Percentiles rank a stretch among this genome's conserved stretches.
phyloP scores from a whole-genome alignment of 176 grass and related monocot species.

The Dactylis glomerata region DNA sequence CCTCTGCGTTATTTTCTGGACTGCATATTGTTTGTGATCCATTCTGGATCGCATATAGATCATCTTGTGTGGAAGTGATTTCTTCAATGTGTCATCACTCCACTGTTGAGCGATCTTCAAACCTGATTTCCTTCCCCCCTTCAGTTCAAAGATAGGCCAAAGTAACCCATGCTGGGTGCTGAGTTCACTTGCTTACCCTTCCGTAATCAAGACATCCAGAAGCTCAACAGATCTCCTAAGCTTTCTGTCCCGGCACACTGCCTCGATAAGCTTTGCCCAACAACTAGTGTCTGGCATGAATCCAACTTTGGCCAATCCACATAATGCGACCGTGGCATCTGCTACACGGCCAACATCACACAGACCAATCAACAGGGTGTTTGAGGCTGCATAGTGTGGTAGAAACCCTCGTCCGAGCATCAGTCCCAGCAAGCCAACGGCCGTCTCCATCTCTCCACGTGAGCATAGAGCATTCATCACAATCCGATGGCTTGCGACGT shows the following conservation, averaged over 20 bases:
- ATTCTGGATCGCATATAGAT: background rate
- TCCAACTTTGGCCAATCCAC: conserved; percentile 56
- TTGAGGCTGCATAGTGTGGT: conserved; percentile 78
- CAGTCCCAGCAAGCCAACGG: conserved; percentile 49
- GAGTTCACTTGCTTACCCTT: conserved; percentile 30
- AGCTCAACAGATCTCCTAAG: conserved; percentile 57
- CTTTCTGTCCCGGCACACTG: conserved; percentile 63
- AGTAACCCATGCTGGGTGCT: background rate
- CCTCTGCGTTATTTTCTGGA: background rate
- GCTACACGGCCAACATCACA: conserved; percentile 54
- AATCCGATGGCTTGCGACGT: conserved; percentile 82
- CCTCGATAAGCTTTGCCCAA: conserved; percentile 53
- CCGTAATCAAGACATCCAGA: conserved; percentile 48
- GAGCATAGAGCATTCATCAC: conserved; percentile 65
- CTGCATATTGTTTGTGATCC: background rate
- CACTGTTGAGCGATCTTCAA: background rate
- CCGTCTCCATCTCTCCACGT: conserved; percentile 61
- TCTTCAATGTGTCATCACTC: background rate
- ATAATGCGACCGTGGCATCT: conserved; percentile 62
- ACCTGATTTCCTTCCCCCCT: background rate
- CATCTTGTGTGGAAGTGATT: background rate
- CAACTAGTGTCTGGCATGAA: conserved; percentile 63
- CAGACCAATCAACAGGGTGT: conserved; percentile 65
- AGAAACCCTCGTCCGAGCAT: conserved; percentile 65
- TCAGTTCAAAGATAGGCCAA: background rate